Conservation (phyloP, 2,329 filamentous ascomycete species). For the Calonectria honghensis region DNA sequence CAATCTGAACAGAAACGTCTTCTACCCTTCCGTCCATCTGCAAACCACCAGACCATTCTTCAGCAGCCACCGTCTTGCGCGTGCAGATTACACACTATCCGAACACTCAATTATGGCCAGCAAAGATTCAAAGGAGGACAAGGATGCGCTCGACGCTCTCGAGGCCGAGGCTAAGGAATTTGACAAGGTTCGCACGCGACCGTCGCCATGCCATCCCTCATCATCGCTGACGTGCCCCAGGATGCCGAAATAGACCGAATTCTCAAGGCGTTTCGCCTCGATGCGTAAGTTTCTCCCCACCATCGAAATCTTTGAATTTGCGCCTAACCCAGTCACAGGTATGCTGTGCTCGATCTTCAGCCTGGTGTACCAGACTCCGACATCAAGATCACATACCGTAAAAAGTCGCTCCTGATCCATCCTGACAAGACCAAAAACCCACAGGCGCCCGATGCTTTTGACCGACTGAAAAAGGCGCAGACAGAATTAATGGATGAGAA, state of each 20-base stretch:
- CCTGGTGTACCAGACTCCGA: conserved; percentile 96
- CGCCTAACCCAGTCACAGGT: conserved; percentile 69
- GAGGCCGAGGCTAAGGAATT: conserved; percentile 93
- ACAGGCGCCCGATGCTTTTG: conserved; percentile 93
- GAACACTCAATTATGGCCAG: conserved; percentile 59
- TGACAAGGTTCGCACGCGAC: conserved; percentile 79
- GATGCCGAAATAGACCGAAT: conserved; percentile 98
- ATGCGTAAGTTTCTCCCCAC: conserved; percentile 65
- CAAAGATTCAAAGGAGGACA: conserved; percentile 72
- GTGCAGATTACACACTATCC: not conserved
- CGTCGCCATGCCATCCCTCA: conserved; percentile 41
- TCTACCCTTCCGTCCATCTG: conserved; percentile 33
- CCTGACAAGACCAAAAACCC: conserved; percentile 98
- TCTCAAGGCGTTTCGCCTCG: conserved; percentile 87
- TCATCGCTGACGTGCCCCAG: conserved; percentile 66
- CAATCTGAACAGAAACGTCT: conserved; percentile 16
- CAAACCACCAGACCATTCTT: conserved; percentile 25
- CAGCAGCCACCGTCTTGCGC: not conserved
- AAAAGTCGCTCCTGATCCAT: conserved; percentile 99
- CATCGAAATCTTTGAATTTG: not conserved
- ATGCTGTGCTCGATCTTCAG: conserved; percentile 95
- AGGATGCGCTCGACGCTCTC: conserved; percentile 86
- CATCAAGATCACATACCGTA: conserved; percentile 95
- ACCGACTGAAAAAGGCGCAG: conserved; percentile 96
- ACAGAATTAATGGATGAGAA: conserved; percentile 95